Evolutionary conservation across 2,329 filamentous ascomycete genomes (phyloP), one percentile per base, ranked within the genome.

Genomic region (Dothideomycetidae sp.): DNA sequence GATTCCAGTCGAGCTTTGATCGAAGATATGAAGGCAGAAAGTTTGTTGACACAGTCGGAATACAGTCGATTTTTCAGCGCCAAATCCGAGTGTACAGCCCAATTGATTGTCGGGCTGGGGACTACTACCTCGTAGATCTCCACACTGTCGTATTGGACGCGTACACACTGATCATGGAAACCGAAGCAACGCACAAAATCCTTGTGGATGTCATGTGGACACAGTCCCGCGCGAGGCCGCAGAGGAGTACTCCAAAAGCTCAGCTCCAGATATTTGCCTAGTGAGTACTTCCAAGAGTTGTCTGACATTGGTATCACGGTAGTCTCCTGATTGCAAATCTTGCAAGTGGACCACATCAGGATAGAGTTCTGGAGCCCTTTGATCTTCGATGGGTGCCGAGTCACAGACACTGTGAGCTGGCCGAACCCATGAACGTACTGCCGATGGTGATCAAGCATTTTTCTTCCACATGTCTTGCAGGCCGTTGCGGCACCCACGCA

Each of bases 351-450:
- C 92, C 92, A 98, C 84, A 98, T 94, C 40, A 86, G 72, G 39
- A 98, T 93, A 2, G 78, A 81, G 45, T 82, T 74, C 54, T 73
- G 70, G 58, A 77, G 60, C 1, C 74, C 70, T 42, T 72, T 69
- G 43, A 81, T 62, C 46, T 78, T 75, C 23, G 73, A 69, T 31
- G 77, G 67, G 44, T 76, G 77, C 19, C 75, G 78, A 52, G 93
- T 82, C 11, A 94, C 78, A 48, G 93, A 83, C 7, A 96, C 75
- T 5, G 85, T 93, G 48, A 98, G 77, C 44, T 93, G 82, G 7
- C 86, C 88, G 54, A 93, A 81, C 17, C 90, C 92, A 50, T 98
- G 90, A 1, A 98, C 92, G 52, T 98, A 98, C 29, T 93, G 93
- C 39, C 86, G 76, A 55, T 96, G 86, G 55, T 98, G 90, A 49